Evolutionary conservation across 2,329 filamentous ascomycete genomes (phyloP).

Genomic region (Pseudomassariella vexata): DNA sequence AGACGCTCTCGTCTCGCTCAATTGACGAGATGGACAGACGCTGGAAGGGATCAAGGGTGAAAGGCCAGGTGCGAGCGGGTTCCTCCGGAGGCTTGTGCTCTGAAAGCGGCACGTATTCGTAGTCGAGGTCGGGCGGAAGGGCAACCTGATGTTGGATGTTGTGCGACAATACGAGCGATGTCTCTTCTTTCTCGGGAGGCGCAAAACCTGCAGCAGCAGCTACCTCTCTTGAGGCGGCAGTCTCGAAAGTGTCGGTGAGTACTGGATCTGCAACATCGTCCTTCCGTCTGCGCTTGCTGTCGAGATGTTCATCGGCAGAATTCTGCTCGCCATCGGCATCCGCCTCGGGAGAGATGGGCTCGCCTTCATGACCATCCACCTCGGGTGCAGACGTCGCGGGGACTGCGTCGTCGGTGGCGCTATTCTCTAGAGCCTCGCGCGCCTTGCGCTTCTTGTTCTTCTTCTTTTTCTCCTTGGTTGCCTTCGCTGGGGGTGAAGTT

Average conservation of each 20-base stretch:
- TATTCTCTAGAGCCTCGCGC: conserved; percentile 68
- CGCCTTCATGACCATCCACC: conserved; percentile 24
- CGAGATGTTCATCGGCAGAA: conserved; percentile 39
- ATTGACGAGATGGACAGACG: conserved; percentile 92
- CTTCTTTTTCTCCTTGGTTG: conserved; percentile 38
- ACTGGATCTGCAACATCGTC: conserved; percentile 69
- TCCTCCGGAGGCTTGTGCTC: conserved; percentile 85
- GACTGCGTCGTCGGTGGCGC: conserved; percentile 17
- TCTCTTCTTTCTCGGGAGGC: conserved; percentile 53
- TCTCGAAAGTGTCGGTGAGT: conserved; percentile 90
- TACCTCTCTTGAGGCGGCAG: conserved; percentile 86
- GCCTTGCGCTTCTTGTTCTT: conserved; percentile 82
- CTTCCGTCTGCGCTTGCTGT: conserved; percentile 59
- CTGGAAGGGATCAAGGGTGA: conserved; percentile 96
- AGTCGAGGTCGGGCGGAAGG: conserved; percentile 86
- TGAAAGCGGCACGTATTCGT: conserved; percentile 91
- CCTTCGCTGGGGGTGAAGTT: conserved; percentile 23
- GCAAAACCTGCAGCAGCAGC: conserved; percentile 68
- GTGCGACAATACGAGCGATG: conserved; percentile 80
- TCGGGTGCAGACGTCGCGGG: conserved; percentile 27
- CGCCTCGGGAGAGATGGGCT: conserved; percentile 30
- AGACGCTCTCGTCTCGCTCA: conserved; percentile 88
- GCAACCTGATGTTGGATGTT: conserved; percentile 99
- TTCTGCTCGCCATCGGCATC: conserved; percentile 21
- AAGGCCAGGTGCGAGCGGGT: conserved; percentile 78